phyloP scores from a whole-genome alignment of 306 rosid genomes.

The Notholithocarpus densiflorus region DNA sequence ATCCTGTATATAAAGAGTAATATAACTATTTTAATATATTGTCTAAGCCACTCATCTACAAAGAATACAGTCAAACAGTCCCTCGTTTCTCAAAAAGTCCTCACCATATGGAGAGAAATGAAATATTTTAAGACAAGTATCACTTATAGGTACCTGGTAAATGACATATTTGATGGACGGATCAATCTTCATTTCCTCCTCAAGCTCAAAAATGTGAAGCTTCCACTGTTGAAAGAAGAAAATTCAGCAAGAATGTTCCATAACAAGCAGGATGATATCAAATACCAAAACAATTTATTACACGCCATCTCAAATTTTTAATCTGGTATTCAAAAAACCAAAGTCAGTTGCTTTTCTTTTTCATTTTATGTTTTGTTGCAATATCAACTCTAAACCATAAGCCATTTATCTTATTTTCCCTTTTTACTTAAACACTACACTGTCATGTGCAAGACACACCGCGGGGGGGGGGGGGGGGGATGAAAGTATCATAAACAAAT shows the following conservation, averaged over 20 bases:
- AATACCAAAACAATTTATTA: too few species aligned
- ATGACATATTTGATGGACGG: conserved; percentile 56
- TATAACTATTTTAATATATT: not conserved
- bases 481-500: too few species aligned
- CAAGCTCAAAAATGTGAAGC: conserved; percentile 62
- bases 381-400: not conserved
- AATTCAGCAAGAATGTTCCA: not conserved
- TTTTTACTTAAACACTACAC: too few species aligned
- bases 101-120: too few species aligned
- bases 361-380: too few species aligned
- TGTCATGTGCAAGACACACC: too few species aligned
- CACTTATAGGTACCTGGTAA: conserved; percentile 36
- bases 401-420: not conserved
- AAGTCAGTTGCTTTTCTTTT: too few species aligned
- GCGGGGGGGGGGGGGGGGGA: too few species aligned
- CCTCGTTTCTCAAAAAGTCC: too few species aligned
- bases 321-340: too few species aligned
- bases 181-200: conserved; percentile 53
- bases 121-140: not conserved
- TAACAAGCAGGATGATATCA: conserved; percentile 5
- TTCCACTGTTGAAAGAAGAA: conserved; percentile 41
- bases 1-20: conserved; percentile 32
- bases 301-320: too few species aligned
- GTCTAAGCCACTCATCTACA: not conserved
- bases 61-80: too few species aligned